phyloP scores from a whole-genome alignment of 495 filamentous ascomycete species.

The Aspergillus kassunensis region DNA sequence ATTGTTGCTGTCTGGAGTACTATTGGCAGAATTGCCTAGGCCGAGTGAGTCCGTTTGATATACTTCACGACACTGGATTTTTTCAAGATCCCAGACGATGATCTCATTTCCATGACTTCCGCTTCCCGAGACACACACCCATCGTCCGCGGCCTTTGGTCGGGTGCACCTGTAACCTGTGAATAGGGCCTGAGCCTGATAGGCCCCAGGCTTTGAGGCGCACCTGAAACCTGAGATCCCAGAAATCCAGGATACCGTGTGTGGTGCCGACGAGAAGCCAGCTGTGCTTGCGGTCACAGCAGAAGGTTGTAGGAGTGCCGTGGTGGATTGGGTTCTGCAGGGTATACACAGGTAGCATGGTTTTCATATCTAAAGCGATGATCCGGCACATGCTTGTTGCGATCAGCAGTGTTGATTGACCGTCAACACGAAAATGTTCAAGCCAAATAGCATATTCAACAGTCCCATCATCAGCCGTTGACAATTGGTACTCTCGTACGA shows the following conservation, averaged over 20 bases:
- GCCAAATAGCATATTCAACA: conserved; percentile 78
- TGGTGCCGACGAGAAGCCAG: conserved; percentile 89
- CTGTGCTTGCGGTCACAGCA: conserved; percentile 77
- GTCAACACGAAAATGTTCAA: conserved; percentile 86
- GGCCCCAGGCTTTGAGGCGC: conserved; percentile 81
- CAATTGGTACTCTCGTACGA: conserved; percentile 78
- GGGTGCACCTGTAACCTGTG: conserved; percentile 77
- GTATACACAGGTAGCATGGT: conserved; percentile 79
- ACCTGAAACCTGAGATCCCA: conserved; percentile 96
- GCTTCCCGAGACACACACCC: conserved; percentile 83
- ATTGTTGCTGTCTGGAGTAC: conserved; percentile 1
- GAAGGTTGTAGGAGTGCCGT: conserved; percentile 91
- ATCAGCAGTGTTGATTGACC: conserved; percentile 74
- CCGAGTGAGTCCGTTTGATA: conserved; percentile 57
- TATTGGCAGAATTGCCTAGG: conserved; percentile 17
- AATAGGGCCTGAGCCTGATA: conserved; percentile 77
- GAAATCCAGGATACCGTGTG: conserved; percentile 86
- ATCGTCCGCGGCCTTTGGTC: conserved; percentile 66
- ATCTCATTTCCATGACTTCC: conserved; percentile 84
- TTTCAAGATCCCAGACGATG: conserved; percentile 94
- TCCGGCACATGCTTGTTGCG: conserved; percentile 77
- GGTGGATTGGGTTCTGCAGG: conserved; percentile 85
- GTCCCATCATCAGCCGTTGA: conserved; percentile 38
- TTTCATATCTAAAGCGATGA: conserved; percentile 82
- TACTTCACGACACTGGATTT: conserved; percentile 81